phyloP scores from a whole-genome alignment of 176 grass and related monocot species.

The Carex myosuroides region DNA sequence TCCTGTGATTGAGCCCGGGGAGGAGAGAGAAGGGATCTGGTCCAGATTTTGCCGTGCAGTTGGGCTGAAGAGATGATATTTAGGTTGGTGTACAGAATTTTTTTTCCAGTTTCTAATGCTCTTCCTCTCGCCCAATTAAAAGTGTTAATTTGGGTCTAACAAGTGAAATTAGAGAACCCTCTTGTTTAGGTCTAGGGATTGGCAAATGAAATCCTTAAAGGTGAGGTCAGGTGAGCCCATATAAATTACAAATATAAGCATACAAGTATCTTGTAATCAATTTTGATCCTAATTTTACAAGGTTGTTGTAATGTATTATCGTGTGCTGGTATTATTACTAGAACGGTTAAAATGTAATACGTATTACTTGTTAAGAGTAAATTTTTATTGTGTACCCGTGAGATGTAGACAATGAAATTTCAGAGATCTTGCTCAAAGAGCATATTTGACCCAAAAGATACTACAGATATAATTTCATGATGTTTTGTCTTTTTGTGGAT shows the following conservation, averaged over 20 bases:
- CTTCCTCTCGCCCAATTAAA: background rate
- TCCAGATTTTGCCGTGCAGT: conserved; percentile 34
- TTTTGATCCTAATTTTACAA: background rate
- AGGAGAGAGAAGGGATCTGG: conserved; percentile 26
- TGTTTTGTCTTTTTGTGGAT: background rate
- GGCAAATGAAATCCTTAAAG: conserved; percentile 7
- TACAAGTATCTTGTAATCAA: background rate
- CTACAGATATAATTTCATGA: background rate
- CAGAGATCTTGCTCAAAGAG: background rate
- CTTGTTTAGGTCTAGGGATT: conserved; percentile 18
- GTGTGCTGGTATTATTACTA: background rate
- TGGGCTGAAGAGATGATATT: conserved; percentile 42
- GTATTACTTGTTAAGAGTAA: background rate
- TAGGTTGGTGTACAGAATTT: conserved; percentile 14
- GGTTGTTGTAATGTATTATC: background rate
- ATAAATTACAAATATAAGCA: conserved; percentile 3
- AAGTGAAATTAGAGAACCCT: conserved; percentile 13
- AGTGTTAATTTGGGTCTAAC: conserved; percentile 18
- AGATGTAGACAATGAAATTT: background rate
- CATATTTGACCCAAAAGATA: background rate
- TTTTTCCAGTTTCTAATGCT: background rate
- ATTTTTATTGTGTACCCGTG: background rate
- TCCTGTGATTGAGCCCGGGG: conserved; percentile 46
- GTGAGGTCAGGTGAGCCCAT: conserved; percentile 7
- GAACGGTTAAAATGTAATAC: background rate